Evolutionary conservation across 2,329 filamentous ascomycete genomes (phyloP), one percentile per base, ranked within the genome.

Genomic region (Aspergillus ustus): DNA sequence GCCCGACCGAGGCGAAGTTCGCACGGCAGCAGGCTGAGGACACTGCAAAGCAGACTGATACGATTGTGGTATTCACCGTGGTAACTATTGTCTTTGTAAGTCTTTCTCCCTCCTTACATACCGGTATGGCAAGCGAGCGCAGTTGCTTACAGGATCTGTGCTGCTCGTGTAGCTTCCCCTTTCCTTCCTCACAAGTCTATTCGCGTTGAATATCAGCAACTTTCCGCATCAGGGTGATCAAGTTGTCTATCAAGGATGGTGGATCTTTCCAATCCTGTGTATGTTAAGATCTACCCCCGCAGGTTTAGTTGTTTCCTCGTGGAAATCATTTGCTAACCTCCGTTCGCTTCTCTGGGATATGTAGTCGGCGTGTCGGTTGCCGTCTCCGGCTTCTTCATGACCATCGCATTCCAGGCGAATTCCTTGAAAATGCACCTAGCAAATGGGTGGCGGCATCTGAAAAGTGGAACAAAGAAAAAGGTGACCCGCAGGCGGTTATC

Each of bases 241-340:
- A 6, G 45, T 64, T 2, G 29, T 20, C 15, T 66, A 50, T 29
- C 9, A 65, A 50, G 54, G 52, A 5, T 31, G 45, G 13, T 62
- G 61, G 61, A 62, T 68, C 2, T 68, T 68, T 19, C 66, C 66
- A 15, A 65, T 68, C 3, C 61, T 68, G 20, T 65, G 66, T 66
- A 31, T 57, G 25, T 4, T 25, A 25, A 25, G 6, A 25, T 25
- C 25, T 25, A 5, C 25, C 6, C 6, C 25, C 25, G 63, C 3
- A 13, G 2, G 11, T 40, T 13, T 40, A 11, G 11, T 11, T 40
- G 11, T 13, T 40, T 40, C 15, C 13, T 40, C 25, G 25, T 25
- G 25, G 25, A 25, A 4, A 25, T 25, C 25, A 25, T 25, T 15
- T 40, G 34, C 34, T 40, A 40, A 40, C 34, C 52, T 48, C 11